Evolutionary conservation across 495 filamentous ascomycete genomes (phyloP), one percentile per base, ranked within the genome.

Genomic region (Aspergillus conjunctus): DNA sequence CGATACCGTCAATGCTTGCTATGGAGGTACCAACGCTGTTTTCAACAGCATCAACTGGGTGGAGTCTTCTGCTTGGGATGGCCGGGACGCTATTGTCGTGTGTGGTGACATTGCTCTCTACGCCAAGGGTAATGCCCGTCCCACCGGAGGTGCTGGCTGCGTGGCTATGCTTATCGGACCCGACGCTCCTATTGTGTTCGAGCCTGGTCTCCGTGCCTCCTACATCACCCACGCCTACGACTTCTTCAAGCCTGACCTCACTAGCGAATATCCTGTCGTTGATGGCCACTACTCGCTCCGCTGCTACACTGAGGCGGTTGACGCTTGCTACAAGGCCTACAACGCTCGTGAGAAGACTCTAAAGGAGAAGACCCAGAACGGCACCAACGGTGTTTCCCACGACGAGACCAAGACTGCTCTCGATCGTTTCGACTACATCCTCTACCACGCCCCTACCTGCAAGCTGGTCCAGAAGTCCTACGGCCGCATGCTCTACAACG

Each of bases 161-260:
- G 91, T 98, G 62, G 94, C 95, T 66, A 88, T 98, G 85, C 83
- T 98, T 60, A 84, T 98, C 68, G 95, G 95, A 39, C 94, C 94
- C 49, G 82, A 98, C 67, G 95, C 94, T 43, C 93, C 93, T 44
- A 79, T 98, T 65, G 91, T 89, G 54, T 83, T 97, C 65, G 95
- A 98, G 75, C 84, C 94, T 50, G 94, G 93, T 71, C 87, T 96
- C 59, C 88, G 95, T 72, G 94, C 90, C 72, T 88, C 81, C 69
- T 97, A 97, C 81, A 88, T 97, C 84, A 86, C 86, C 68, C 94
- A 98, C 76, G 91, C 90, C 66, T 98, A 98, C 79, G 94, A 98
- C 75, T 98, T 98, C 80, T 98, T 95, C 87, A 98, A 98, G 87
- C 90, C 94, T 67, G 94, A 98, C 74, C 81, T 98, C 53, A 96